Percentiles rank a stretch among this genome's conserved stretches.
phyloP scores from a whole-genome alignment of 805 yeast genomes.

The Metschnikowia cerradonensis region DNA sequence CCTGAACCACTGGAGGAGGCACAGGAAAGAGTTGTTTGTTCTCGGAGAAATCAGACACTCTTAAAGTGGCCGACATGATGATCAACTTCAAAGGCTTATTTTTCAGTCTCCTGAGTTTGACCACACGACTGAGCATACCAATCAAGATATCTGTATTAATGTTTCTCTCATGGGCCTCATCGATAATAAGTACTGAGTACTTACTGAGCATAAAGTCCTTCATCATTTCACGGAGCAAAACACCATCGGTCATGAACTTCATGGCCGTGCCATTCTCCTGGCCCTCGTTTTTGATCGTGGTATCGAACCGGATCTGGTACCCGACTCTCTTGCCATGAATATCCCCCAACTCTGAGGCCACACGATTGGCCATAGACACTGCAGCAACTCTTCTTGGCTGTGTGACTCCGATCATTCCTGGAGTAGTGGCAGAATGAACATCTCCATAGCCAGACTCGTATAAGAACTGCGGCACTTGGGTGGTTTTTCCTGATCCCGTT shows the following conservation, averaged over 20 bases:
- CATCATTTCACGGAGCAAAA: conserved; percentile 88
- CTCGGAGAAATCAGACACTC: conserved; percentile 91
- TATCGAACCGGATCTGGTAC: conserved; percentile 79
- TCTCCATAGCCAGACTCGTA: conserved; percentile 91
- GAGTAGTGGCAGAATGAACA: conserved; percentile 47
- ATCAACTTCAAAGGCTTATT: conserved; percentile 70
- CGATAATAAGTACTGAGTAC: conserved; percentile 84
- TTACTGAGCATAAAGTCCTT: conserved; percentile 73
- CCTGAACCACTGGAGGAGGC: conserved; percentile 84
- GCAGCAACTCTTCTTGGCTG: conserved; percentile 96
- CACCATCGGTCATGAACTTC: conserved; percentile 95
- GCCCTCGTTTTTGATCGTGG: conserved; percentile 52
- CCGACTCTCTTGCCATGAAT: conserved; percentile 63
- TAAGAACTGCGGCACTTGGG: conserved; percentile 95
- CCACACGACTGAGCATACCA: conserved; percentile 88
- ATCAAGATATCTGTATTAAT: conserved; percentile 93
- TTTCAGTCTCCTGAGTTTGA: conserved; percentile 59
- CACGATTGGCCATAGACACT: conserved; percentile 84
- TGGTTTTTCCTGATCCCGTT: conserved; percentile 98
- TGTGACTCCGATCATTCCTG: conserved; percentile 95
- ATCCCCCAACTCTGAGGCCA: conserved; percentile 68
- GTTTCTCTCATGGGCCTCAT: conserved; percentile 97
- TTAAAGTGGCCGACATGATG: conserved; percentile 94
- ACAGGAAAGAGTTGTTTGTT: conserved; percentile 60
- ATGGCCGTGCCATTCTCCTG: conserved; percentile 52